Evolutionary conservation across 2,329 filamentous ascomycete species (phyloP), one percentile per base, ranked within the genome.

Genomic region (Pseudocercospora eumusae): DNA sequence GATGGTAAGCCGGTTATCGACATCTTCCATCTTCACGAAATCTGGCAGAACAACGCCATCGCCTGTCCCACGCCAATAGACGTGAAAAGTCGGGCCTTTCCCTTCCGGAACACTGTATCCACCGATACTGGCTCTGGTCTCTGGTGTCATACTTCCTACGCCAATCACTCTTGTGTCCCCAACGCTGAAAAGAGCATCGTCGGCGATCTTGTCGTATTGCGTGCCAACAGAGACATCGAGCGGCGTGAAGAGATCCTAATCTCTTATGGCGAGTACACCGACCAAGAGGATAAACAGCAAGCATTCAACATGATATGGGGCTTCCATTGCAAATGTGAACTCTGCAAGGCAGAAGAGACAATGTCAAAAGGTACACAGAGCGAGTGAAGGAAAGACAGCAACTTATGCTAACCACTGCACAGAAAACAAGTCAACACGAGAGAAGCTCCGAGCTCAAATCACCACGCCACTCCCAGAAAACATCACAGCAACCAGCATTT

Each of bases 241-340:
- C 25, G 23, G 8, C 63, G 59, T 3, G 65, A 67, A n/a, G 65
- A 67, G 49, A 60, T 67, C 28, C 62, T 57, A 11, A 64, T 64
- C 9, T 55, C 53, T 2, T 66, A 64, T 21, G 56, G 56, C 31
- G 59, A 58, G 8, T 61, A 52, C 31, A 15, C n/a, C 55, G 20
- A 61, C 5, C 23, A 33, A 7, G 49, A 27, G 1, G 55, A 59
- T 7, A 59, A 56, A 42, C 49, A 59, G 50, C 31, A 59, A 18
- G 55, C 56, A 2, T 36, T 61, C 2, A 20, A 23, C 18, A 56
- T 49, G 2, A 49, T 59, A 1, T 64, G 62, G 59, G 59, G 59
- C 25, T 64, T 64, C 33, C 57, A 27, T 8, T 64, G 62, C 44
- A 36, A 50, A 2, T 64, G 62, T 50, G 20, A 15, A 25, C 28